These are phyloP conservation scores for Lumnitzera littorea DNA, from an alignment of 345 rosid species.

Conservation along the genomic window DNA sequence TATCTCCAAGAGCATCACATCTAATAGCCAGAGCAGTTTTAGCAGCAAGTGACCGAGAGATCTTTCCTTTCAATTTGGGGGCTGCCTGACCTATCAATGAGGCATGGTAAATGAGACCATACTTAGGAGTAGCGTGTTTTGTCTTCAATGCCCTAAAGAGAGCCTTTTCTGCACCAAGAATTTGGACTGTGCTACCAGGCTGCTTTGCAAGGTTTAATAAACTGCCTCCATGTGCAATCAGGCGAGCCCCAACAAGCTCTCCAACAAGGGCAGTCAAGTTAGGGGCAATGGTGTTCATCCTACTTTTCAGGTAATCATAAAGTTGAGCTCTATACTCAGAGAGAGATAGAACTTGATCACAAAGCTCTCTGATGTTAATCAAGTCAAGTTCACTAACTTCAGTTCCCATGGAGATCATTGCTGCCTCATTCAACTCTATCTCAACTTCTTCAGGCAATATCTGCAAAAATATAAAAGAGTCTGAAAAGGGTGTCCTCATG, in stretches of 20 bases:
- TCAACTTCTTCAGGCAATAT: conserved; percentile 67
- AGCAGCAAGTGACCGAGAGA: conserved; percentile 84
- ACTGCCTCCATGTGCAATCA: conserved; percentile 93
- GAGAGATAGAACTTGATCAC: conserved; percentile 79
- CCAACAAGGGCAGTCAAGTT: conserved; percentile 94
- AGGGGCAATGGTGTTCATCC: conserved; percentile 93
- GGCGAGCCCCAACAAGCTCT: conserved; percentile 94
- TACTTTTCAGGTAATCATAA: conserved; percentile 75
- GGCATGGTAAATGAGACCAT: conserved; percentile 88
- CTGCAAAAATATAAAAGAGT: conserved; percentile 21
- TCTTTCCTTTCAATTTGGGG: conserved; percentile 76
- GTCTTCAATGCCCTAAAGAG: conserved; percentile 89
- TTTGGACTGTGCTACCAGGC: conserved; percentile 91
- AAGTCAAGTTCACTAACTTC: conserved; percentile 83
- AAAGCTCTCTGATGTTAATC: conserved; percentile 64
- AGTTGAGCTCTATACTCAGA: conserved; percentile 87
- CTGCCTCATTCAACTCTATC: conserved; percentile 70
- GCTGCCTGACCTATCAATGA: conserved; percentile 86
- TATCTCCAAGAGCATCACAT: conserved; percentile 85
- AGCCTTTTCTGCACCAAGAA: conserved; percentile 94
- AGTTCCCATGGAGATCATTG: conserved; percentile 88
- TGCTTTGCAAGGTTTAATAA: conserved; percentile 86
- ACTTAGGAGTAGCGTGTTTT: conserved; percentile 89
- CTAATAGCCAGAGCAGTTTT: conserved; percentile 76
- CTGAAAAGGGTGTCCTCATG: no score